Evolutionary conservation across 2,329 filamentous ascomycete species (phyloP), one percentile per base, ranked within the genome.

Genomic region (Acrocalymma vagum): DNA sequence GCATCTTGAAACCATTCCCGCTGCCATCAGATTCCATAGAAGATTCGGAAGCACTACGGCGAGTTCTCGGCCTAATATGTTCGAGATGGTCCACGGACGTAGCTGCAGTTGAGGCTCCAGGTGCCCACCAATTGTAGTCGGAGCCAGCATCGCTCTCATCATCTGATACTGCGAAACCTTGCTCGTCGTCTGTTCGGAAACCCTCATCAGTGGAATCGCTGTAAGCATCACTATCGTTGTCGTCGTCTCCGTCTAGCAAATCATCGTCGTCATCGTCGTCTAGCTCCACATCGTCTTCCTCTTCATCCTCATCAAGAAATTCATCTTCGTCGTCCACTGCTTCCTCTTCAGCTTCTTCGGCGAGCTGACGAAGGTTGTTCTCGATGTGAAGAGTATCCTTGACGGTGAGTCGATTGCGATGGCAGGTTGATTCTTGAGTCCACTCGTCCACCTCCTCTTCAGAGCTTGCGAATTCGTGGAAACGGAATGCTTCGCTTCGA

Each of bases 391-490:
- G 78, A 4, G 92, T 95, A 65, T 97, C 94, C 54, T 87, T 85
- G 52, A 99, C 86, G 4, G 92, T 97, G 25, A 99, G 78, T 60
- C 89, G 90, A 33, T 79, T 79, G 40, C 79, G 79, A 51, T 84
- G 77, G 21, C 82, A 80, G 6, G 80, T 78, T 22, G 82, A 77
- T 58, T 89, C 86, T 40, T 87, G 84, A 20, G 95, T 89, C 94
- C 94, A 99, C 58, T 96, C 92, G 42, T 96, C 92, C 48, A 94
- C 88, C 43, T 90, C 84, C 26, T 87, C 89, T 44, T 89, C 83
- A 33, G 89, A 91, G 64, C 87, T 91, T 28, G 90, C 93, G 67
- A 97, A 97, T 61, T 96, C 93, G 66, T 96, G 90, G 64, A 96
- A 97, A 32, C 77, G 72, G 29, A 71, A 74, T n/a, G 76, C 75